These are phyloP conservation scores for Myxozyma neglecta DNA, from an alignment of 805 yeast genomes.

Conservation along the genomic window DNA sequence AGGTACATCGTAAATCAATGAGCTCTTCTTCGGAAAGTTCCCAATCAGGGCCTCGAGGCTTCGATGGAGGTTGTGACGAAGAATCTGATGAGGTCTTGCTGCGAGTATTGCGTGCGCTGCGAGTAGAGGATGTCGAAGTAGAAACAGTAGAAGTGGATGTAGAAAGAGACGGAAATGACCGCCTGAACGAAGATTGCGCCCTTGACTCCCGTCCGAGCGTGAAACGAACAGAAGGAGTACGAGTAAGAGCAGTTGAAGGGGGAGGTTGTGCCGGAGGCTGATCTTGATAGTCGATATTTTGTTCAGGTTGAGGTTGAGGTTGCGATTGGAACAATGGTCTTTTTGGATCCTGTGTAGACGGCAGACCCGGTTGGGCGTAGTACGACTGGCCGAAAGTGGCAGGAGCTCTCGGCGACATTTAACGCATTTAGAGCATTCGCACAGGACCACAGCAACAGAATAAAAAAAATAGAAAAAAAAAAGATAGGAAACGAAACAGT, in stretches of 20 bases:
- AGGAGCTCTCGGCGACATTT: neutral
- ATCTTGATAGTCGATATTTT: neutral
- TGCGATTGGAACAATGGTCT: neutral
- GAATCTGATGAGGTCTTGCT: neutral
- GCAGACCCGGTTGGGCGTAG: neutral
- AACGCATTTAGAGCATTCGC: neutral
- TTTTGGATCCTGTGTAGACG: neutral
- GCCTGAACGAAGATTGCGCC: too few relatives aligned
- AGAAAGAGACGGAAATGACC: neutral
- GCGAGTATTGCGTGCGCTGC: neutral
- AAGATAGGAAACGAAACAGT: neutral
- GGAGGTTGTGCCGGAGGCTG: neutral
- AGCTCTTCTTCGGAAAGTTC: constrained; percentile 1
- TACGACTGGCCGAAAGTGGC: neutral
- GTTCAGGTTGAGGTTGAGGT: neutral
- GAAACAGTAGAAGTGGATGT: neutral
- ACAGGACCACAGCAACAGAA: neutral
- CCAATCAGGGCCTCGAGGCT: neutral
- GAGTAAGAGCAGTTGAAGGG: neutral
- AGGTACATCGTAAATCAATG: neutral
- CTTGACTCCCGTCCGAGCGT: neutral
- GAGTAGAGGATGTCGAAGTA: neutral
- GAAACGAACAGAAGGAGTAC: neutral
- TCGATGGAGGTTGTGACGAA: neutral
- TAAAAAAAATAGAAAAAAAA: neutral